Evolutionary conservation across 257 asterid species (phyloP).

Genomic region (Solanum peruvianum): DNA sequence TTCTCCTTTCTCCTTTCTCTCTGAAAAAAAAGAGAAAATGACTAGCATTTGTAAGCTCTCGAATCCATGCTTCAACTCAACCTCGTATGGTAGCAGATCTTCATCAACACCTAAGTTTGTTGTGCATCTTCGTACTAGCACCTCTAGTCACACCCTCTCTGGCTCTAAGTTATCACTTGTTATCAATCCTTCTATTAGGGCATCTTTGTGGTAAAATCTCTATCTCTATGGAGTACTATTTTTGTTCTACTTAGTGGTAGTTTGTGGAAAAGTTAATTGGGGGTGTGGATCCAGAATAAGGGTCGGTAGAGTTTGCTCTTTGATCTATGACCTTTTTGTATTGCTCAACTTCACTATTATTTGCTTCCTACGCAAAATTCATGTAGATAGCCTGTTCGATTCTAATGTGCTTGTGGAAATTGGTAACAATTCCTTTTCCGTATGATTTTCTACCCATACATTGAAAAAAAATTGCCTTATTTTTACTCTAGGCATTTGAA

Average conservation of each 20-base stretch:
- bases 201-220: slow-evolving; percentile 34
- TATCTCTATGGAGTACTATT: background rate
- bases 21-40: slow-evolving; percentile 16
- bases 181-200: slow-evolving; percentile 9
- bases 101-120: slow-evolving; percentile 29
- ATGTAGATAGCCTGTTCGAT: background rate
- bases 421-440: background rate
- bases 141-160: slow-evolving; percentile 7
- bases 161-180: slow-evolving; percentile 29
- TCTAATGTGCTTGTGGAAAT: background rate
- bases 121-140: slow-evolving; percentile 22
- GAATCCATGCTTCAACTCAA: background rate
- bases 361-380: background rate
- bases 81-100: slow-evolving; percentile 15
- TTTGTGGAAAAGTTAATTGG: background rate
- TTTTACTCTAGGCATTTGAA: background rate
- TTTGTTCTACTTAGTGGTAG: background rate
- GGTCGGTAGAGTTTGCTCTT: background rate
- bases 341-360: background rate
- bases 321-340: background rate
- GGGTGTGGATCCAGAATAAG: background rate
- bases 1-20: background rate
- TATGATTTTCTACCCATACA: too few relatives aligned
- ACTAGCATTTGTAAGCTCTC: slow-evolving; percentile 68
- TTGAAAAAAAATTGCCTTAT: background rate